A percentile compares a stretch with the other conserved stretches of the same genome.
phyloP scores from a whole-genome alignment of 768 basidiomycete genomes.

The Lentinula detonsa region DNA sequence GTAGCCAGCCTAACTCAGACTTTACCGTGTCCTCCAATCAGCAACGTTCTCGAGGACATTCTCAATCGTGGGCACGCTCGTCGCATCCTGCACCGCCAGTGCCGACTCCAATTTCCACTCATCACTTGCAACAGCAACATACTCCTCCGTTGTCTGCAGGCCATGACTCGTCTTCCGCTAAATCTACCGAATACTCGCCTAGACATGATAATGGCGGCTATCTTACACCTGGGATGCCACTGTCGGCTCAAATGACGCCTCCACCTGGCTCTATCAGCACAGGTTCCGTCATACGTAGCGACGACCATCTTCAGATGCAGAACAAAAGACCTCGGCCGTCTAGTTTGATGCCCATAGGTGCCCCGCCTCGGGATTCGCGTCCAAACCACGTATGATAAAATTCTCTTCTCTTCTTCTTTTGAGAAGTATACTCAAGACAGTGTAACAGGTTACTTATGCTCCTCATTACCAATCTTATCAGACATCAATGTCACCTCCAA shows the following conservation, averaged over 20 bases:
- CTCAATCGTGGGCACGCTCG: slow-evolving; percentile 27
- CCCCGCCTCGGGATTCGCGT: slow-evolving; percentile 40
- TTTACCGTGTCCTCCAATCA: slow-evolving; percentile 22
- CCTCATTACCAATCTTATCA: slow-evolving; percentile 39
- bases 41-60: slow-evolving; percentile 26
- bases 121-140: slow-evolving; percentile 38
- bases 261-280: slow-evolving; percentile 31
- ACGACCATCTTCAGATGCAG: slow-evolving; percentile 33
- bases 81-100: slow-evolving; percentile 12
- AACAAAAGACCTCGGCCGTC: slow-evolving; percentile 37
- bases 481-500: slow-evolving; percentile 26
- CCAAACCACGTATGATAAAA: slow-evolving; percentile 40
- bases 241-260: slow-evolving; percentile 36
- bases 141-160: slow-evolving; percentile 40
- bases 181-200: slow-evolving; percentile 32
- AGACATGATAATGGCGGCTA: slow-evolving; percentile 48
- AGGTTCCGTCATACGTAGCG: slow-evolving; percentile 26
- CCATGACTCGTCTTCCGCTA: slow-evolving; percentile 27
- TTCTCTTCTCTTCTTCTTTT: slow-evolving; percentile 10
- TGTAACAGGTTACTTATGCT: slow-evolving; percentile 27
- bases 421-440: background rate
- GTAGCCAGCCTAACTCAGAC: slow-evolving; percentile 11
- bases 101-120: slow-evolving; percentile 13
- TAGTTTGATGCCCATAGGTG: slow-evolving; percentile 25
- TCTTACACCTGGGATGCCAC: slow-evolving; percentile 38